Percentiles rank a stretch among this genome's conserved stretches.
phyloP scores from a whole-genome alignment of 2,329 filamentous ascomycete genomes.

The Diaporthe velutina region DNA sequence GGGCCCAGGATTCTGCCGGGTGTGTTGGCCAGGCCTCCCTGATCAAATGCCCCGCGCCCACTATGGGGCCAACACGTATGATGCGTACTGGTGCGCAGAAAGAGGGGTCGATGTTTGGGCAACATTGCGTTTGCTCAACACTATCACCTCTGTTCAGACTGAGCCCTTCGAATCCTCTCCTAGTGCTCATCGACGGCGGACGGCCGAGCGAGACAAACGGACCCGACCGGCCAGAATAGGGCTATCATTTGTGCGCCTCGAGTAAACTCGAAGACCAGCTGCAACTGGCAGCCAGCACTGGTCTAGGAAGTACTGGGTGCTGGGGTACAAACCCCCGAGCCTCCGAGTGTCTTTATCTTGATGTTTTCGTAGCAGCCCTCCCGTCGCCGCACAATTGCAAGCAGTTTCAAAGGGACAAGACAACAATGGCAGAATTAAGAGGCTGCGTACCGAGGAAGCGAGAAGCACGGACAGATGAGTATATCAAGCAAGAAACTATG shows the following conservation, averaged over 20 bases:
- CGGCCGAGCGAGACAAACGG: not conserved
- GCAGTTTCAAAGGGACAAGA: conserved; percentile 18
- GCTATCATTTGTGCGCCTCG: not conserved
- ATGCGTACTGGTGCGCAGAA: not conserved
- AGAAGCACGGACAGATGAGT: not conserved
- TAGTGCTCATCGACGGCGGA: not conserved
- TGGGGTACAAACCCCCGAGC: not conserved
- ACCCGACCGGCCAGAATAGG: not conserved
- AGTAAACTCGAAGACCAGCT: not conserved
- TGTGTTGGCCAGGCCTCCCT: conserved; percentile 16
- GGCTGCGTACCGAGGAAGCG: not conserved
- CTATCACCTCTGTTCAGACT: not conserved
- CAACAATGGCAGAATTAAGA: not conserved
- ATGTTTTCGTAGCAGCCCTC: not conserved
- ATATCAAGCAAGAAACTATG: not conserved
- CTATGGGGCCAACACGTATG: conserved; percentile 19
- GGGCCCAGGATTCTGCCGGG: conserved; percentile 24
- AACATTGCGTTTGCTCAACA: not conserved
- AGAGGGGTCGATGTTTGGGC: conserved; percentile 8
- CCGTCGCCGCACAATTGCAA: conserved; percentile 7
- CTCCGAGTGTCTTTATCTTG: not conserved
- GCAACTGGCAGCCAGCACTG: not conserved
- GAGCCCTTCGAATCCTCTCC: not conserved
- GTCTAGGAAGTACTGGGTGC: not conserved
- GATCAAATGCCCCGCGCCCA: conserved; percentile 8